phyloP scores from a whole-genome alignment of 192 early-diverging fungal species.

The Backusella australiensis region DNA sequence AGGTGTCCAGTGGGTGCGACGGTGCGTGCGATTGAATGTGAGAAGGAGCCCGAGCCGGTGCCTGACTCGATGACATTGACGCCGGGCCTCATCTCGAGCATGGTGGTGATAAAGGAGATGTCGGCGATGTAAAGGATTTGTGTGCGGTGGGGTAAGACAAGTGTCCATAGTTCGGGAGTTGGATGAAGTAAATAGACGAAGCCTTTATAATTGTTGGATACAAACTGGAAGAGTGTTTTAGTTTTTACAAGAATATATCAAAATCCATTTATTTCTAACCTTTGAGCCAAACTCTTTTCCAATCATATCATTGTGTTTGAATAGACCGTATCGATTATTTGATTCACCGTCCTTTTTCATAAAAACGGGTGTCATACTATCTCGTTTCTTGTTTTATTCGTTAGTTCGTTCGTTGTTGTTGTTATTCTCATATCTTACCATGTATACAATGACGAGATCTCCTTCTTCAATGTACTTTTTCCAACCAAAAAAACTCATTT shows the following conservation, averaged over 20 bases:
- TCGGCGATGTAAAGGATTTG: constrained; percentile 96
- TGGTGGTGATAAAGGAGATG: constrained; percentile 84
- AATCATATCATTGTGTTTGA: constrained; percentile 80
- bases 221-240: constrained; percentile 40
- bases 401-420: too few species aligned
- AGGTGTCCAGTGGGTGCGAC: constrained; percentile 85
- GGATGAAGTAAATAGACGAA: constrained; percentile 87
- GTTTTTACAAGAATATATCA: background rate
- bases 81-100: constrained; percentile 85
- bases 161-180: constrained; percentile 96
- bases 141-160: constrained; percentile 88
- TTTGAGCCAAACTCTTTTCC: constrained; percentile 85
- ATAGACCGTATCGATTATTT: constrained; percentile 81
- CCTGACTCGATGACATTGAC: constrained; percentile 83
- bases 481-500: constrained; percentile 34
- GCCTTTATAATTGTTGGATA: constrained; percentile 59
- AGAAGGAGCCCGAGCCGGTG: constrained; percentile 97
- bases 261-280: constrained; percentile 29
- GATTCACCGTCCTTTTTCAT: constrained; percentile 59
- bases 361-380: constrained; percentile 63
- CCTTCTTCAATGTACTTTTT: constrained; percentile 66
- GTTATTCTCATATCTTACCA: constrained; percentile 42
- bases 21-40: constrained; percentile 89
- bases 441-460: constrained; percentile 74
- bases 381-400: constrained; percentile 52